Percentiles rank a stretch among this genome's conserved stretches.
phyloP scores from a whole-genome alignment of 345 rosid genomes.

The Mercurialis annua region DNA sequence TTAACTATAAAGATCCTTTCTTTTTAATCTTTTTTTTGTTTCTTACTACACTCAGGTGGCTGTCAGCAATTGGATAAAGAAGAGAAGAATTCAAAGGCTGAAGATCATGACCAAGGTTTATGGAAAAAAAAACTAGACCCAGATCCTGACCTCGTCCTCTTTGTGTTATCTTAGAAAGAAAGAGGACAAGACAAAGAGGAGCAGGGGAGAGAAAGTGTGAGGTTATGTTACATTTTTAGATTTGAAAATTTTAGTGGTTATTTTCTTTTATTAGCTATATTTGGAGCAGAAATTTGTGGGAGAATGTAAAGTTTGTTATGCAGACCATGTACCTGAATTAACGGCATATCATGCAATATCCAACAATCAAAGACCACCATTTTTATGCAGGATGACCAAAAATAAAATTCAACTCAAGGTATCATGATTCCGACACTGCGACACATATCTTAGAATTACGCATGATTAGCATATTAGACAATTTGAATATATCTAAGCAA shows the following conservation, averaged over 20 bases:
- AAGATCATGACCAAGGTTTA: constrained; percentile 50
- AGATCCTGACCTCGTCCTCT: constrained; percentile 44
- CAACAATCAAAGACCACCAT: neutral
- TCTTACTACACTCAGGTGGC: neutral
- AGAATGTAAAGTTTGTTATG: constrained; percentile 22
- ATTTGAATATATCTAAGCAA: too few relatives aligned
- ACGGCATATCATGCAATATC: constrained; percentile 41
- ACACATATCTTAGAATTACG: too few relatives aligned
- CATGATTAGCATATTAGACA: too few relatives aligned
- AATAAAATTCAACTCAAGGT: too few relatives aligned
- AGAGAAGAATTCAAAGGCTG: constrained; percentile 12
- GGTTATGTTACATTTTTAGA: constrained; percentile 20
- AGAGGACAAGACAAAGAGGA: constrained; percentile 7
- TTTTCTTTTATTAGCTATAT: constrained; percentile 27
- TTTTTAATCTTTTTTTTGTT: neutral
- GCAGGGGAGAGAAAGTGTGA: constrained; percentile 18
- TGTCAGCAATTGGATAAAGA: neutral
- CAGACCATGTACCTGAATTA: constrained; percentile 39
- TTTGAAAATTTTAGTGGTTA: constrained; percentile 32
- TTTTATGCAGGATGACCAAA: too few relatives aligned
- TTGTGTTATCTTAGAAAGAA: constrained; percentile 10
- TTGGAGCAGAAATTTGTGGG: constrained; percentile 16
- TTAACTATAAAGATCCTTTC: neutral
- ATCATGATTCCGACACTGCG: too few relatives aligned
- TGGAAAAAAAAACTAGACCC: constrained; percentile 25